These are phyloP conservation scores for Suillus lakei DNA, from an alignment of 768 basidiomycete species.

Conservation along the genomic window DNA sequence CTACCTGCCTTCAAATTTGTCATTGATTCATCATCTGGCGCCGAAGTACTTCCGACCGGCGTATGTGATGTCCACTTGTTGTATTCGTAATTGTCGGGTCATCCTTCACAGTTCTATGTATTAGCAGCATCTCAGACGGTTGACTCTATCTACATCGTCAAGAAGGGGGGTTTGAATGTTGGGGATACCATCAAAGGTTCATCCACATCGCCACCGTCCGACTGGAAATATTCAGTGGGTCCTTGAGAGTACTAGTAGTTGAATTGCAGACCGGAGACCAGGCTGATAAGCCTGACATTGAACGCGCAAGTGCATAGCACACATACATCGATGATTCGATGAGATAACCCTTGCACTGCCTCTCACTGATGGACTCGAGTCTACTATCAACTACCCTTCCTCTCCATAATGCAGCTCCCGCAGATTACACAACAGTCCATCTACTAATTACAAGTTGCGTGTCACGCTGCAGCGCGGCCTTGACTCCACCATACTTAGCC, in stretches of 20 bases:
- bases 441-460: conserved; percentile 65
- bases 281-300: background rate
- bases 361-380: too few relatives aligned
- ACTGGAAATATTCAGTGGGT: conserved; percentile 54
- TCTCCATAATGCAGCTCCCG: conserved; percentile 61
- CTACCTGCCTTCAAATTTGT: too few relatives aligned
- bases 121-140: background rate
- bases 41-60: conserved; percentile 77
- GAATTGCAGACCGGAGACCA: conserved; percentile 50
- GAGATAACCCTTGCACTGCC: conserved; percentile 68
- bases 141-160: conserved; percentile 41
- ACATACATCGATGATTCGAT: conserved; percentile 86
- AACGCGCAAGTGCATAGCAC: conserved; percentile 7
- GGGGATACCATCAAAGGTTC: conserved; percentile 74
- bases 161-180: conserved; percentile 38
- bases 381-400: too few relatives aligned
- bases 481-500: too few relatives aligned
- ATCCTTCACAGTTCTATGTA: conserved; percentile 43
- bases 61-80: conserved; percentile 57
- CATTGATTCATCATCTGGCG: conserved; percentile 58
- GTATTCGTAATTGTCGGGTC: conserved; percentile 84
- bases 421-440: conserved; percentile 67
- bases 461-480: conserved; percentile 62
- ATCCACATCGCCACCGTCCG: conserved; percentile 77
- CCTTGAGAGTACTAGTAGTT: conserved; percentile 53